Percentiles rank a stretch among this genome's conserved stretches.
These are phyloP conservation scores for Papiliotrema laurentii DNA, from an alignment of 1,284 basidiomycete species.

Conservation along the genomic window DNA sequence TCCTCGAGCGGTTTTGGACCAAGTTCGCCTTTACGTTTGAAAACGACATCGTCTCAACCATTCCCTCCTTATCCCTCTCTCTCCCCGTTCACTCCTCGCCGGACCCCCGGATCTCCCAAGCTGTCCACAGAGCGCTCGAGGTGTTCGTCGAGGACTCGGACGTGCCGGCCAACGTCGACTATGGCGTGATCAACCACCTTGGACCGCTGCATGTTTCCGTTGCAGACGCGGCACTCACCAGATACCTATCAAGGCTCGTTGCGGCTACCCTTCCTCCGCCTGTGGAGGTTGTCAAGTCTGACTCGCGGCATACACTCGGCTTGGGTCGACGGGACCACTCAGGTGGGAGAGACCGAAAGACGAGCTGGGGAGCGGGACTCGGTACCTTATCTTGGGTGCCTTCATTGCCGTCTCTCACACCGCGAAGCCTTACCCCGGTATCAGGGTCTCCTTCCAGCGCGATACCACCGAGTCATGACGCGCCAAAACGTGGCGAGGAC, in stretches of 20 bases:
- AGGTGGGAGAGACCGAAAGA: conserved; percentile 13
- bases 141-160: conserved; percentile 9
- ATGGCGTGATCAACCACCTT: conserved; percentile 13
- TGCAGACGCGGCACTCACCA: background rate
- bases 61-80: conserved; percentile 10
- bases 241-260: background rate
- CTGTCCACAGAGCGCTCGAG: conserved; percentile 3
- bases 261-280: background rate
- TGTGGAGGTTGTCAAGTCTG: background rate
- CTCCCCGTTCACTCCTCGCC: conserved; percentile 22
- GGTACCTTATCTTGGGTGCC: conserved; percentile 4
- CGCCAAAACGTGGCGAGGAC: background rate
- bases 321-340: conserved; percentile 12
- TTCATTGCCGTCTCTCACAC: background rate
- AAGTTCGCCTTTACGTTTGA: conserved; percentile 36
- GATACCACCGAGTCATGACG: background rate
- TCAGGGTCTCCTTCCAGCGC: background rate
- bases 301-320: conserved; percentile 17
- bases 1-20: conserved; percentile 39
- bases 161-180: background rate
- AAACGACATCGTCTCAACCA: conserved; percentile 15
- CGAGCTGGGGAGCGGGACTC: conserved; percentile 23
- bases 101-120: background rate
- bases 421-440: conserved; percentile 1
- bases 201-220: conserved; percentile 15